Conservation (phyloP, 140 eudicot species). For the Stevia rebaudiana region DNA sequence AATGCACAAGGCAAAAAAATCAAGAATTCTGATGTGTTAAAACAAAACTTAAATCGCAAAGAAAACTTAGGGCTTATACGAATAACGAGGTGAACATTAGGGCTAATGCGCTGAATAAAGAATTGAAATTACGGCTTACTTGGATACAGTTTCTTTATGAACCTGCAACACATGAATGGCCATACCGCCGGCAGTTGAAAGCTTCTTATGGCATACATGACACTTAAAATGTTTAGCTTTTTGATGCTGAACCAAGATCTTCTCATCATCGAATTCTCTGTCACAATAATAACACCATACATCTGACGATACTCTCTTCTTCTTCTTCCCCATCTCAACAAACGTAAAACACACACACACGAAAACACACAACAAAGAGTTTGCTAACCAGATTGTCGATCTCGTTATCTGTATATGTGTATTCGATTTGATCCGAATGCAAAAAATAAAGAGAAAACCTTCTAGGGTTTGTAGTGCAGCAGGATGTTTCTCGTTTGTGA, state of each 20-base stretch:
- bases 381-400: not conserved
- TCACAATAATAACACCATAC: conserved; percentile 97
- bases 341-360: conserved; percentile 3
- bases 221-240: conserved; percentile 96
- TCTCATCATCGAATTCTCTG: conserved; percentile 92
- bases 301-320: conserved; percentile 55
- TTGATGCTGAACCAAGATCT: conserved; percentile 92
- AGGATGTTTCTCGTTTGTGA: conserved; percentile 19
- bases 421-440: conserved; percentile 15
- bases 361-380: not conserved
- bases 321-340: conserved; percentile 83
- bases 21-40: not conserved
- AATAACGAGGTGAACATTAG: not conserved
- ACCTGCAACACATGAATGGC: conserved; percentile 94
- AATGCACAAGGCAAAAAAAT: not conserved
- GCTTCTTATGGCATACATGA: conserved; percentile 93
- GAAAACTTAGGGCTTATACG: too few species aligned
- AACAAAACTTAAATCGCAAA: not conserved
- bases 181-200: conserved; percentile 98
- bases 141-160: conserved; percentile 86
- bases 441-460: conserved; percentile 7
- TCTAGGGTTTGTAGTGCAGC: conserved; percentile 25
- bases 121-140: conserved; percentile 35
- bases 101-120: not conserved
- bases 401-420: not conserved